phyloP scores from a whole-genome alignment of 495 filamentous ascomycete species.

The Annulohypoxylon stygium region DNA sequence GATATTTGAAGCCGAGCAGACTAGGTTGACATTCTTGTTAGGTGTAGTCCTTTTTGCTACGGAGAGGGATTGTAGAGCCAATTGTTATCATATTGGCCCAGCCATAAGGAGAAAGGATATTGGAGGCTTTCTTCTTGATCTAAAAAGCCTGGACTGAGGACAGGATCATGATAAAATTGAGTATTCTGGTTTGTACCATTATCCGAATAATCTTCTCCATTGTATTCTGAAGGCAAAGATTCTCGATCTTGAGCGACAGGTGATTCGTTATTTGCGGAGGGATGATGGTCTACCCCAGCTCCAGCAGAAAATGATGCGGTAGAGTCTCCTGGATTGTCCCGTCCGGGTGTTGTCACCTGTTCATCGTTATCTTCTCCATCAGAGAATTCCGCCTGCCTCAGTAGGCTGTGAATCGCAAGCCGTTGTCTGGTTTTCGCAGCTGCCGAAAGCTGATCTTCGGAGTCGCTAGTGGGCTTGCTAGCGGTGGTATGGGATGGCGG shows the following conservation, averaged over 20 bases:
- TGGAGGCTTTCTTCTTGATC: conserved; percentile 22
- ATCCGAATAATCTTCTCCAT: background rate
- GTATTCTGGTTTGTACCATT: conserved; percentile 2
- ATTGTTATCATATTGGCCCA: conserved; percentile 30
- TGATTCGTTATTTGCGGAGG: background rate
- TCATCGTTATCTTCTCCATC: conserved; percentile 32
- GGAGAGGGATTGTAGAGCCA: conserved; percentile 17
- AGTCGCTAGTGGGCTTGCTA: background rate
- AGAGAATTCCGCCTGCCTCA: conserved; percentile 37
- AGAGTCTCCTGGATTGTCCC: background rate
- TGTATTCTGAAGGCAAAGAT: background rate
- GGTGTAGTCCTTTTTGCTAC: background rate
- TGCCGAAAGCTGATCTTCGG: conserved; percentile 22
- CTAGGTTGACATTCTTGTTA: background rate
- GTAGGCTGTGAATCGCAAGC: conserved; percentile 36
- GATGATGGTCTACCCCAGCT: background rate
- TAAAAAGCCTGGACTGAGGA: conserved; percentile 4
- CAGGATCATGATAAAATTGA: conserved; percentile 8
- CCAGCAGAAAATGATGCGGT: background rate
- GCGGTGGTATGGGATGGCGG: background rate
- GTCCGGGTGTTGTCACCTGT: conserved; percentile 3
- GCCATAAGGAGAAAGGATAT: conserved; percentile 37
- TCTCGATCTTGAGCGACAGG: conserved; percentile 2
- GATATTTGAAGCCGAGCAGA: background rate
- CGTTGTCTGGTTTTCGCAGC: conserved; percentile 27